Evolutionary conservation across 1,284 basidiomycete genomes (phyloP).

Genomic region (Microbotryomycetes sp.): DNA sequence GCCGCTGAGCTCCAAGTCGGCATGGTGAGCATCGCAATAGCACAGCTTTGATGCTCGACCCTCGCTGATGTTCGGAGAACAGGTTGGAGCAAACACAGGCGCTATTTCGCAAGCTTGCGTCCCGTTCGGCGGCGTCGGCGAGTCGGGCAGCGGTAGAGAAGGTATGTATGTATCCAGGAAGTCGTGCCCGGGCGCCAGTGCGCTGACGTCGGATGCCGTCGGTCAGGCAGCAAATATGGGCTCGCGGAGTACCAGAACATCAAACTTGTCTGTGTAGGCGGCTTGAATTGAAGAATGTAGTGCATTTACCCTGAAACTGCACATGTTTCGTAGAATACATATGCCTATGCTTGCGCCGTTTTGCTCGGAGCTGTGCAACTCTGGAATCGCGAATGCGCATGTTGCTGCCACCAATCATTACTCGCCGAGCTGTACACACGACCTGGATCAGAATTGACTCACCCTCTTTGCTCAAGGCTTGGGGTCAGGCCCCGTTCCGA

Average conservation of each 20-base stretch:
- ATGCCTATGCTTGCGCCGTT: too few species aligned
- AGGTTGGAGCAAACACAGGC: conserved; percentile 61
- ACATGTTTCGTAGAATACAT: too few species aligned
- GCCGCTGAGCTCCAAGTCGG: conserved; percentile 94
- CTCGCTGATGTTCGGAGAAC: not conserved
- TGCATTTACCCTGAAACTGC: too few species aligned
- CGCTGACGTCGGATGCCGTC: conserved; percentile 57
- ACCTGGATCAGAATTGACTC: too few species aligned
- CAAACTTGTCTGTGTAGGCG: conserved; percentile 72
- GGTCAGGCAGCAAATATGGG: conserved; percentile 62
- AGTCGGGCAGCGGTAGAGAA: conserved; percentile 62
- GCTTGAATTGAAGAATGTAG: too few species aligned
- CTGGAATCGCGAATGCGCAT: too few species aligned
- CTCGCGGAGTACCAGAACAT: conserved; percentile 77
- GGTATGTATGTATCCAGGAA: conserved; percentile 32
- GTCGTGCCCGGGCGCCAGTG: conserved; percentile 32
- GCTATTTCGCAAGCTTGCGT: conserved; percentile 69
- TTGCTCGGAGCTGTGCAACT: too few species aligned
- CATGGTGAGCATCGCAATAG: conserved; percentile 66
- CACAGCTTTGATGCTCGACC: not conserved
- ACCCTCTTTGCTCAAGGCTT: too few species aligned
- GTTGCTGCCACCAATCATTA: too few species aligned
- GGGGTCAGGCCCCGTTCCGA: too few species aligned
- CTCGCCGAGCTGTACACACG: too few species aligned
- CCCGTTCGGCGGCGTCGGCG: conserved; percentile 90